Evolutionary conservation across 331 rosid species (phyloP), one percentile per base, ranked within the genome.

Genomic region (Arachis monticola): DNA sequence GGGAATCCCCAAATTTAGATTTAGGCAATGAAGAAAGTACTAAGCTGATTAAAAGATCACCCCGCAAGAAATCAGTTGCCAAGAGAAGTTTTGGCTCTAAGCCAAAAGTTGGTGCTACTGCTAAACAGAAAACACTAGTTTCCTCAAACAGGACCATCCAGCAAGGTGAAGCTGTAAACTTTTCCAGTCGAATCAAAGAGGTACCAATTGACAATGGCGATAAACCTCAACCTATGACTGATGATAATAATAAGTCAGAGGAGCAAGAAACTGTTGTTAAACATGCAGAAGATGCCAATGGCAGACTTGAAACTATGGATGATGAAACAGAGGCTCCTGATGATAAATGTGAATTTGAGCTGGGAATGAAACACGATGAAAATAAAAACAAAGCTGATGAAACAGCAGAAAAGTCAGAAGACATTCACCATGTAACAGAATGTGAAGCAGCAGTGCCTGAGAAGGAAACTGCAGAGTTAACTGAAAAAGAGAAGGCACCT

Each of bases 241-340:
- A 61, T 42, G 55, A 22, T 55, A 83, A 81, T 55, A 83, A 81
- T 63, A 71, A 76, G 60, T 68, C 53, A 64, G 57, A 38, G 70
- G 70, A 78, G 64, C 76, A 32, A 65, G 83, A 75, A 64, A 72
- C 62, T 42, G 70, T 60, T 60, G 12, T 44, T 69, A 69, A 60
- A 52, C 58, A 73, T 73, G 81, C 69, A 53, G 78, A 72, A 64
- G 74, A 61, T 67, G 71, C 57, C 10, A 77, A 61, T 66, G 60
- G 66, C 64, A 78, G 75, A 64, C 64, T 64, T 69, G 89, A 87
- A 57, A 40, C 74, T 67, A 70, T 68, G 75, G 91, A 88, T 72
- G 99, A 85, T 7, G 96, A 88, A 82, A 94, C 96, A 10, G 95
- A 83, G 74, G 77, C 91, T 72, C 91, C 92, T 32, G 96, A 82